A percentile compares a stretch with the other conserved stretches of the same genome.
phyloP scores from a whole-genome alignment of 2,329 filamentous ascomycete species.

The Lecanicillium sp. region DNA sequence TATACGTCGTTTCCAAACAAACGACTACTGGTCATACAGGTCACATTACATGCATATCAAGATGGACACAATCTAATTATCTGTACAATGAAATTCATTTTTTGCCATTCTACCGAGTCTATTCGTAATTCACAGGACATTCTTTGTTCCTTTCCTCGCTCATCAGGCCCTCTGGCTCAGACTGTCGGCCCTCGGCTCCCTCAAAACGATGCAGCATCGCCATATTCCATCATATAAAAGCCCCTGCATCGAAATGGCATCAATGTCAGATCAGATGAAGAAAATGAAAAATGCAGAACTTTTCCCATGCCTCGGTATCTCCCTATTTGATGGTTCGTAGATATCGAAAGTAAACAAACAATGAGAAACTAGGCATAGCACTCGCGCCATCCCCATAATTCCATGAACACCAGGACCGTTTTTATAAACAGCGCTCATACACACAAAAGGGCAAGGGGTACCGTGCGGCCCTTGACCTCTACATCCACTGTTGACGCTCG shows the following conservation, averaged over 20 bases:
- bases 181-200: slow-evolving; percentile 15
- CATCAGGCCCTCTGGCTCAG: slow-evolving; percentile 13
- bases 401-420: slow-evolving; percentile 9
- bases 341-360: slow-evolving; percentile 9
- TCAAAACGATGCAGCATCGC: slow-evolving; percentile 16
- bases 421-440: slow-evolving; percentile 8
- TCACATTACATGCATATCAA: too few species aligned
- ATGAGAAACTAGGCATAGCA: slow-evolving; percentile 6
- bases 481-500: slow-evolving; percentile 1
- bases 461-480: slow-evolving; percentile 1
- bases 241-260: slow-evolving; percentile 13
- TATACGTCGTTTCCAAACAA: too few species aligned
- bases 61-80: too few species aligned
- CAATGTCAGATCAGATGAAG: slow-evolving; percentile 11
- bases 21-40: too few species aligned
- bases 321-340: slow-evolving; percentile 18
- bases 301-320: slow-evolving; percentile 26
- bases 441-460: slow-evolving; percentile 5
- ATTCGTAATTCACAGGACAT: slow-evolving; percentile 24
- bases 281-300: slow-evolving; percentile 25
- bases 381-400: slow-evolving; percentile 6
- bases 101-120: slow-evolving; percentile 30
- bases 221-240: slow-evolving; percentile 20
- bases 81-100: slow-evolving; percentile 17
- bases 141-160: slow-evolving; percentile 12